Evolutionary conservation across 2,329 filamentous ascomycete genomes (phyloP), one percentile per base, ranked within the genome.

Genomic region (Nemania abortiva): DNA sequence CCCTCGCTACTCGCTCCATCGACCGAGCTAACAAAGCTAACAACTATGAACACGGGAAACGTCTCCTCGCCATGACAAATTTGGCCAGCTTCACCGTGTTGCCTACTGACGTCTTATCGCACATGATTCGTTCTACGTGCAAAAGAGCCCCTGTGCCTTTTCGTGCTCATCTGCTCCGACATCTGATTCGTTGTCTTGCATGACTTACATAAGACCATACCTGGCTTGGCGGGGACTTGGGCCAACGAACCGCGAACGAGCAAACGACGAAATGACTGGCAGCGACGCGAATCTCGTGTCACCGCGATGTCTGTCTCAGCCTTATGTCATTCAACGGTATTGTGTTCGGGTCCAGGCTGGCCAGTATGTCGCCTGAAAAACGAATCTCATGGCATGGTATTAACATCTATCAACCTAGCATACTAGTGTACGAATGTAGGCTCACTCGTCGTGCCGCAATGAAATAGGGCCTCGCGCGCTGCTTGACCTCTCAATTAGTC

Each of bases 191-290:
- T 22, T 29, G 29, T 50, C 20, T 52, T 56, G 13, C 10, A 22
- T 56, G 56, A 65, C 61, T 68, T 68, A 61, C 66, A 65, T 68
- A 68, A 65, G 66, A 68, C 13, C 22, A 52, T 34, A 9, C 31
- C 31, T 34, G 22, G 61, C 68, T 68, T 67, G 61, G 68, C 68
- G 57, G 60, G 59, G 27, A 64, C 53, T 18, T 29, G 24, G n/a
- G n/a, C n/a, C 31, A 34, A 34, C 31, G 31, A 34, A 27, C 52
- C 34, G 42, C 11, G 42, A 42, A 42, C 24, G 15, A 22, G 59
- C 45, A 24, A 34, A 34, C 45, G 42, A 34, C 42, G 29, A 49
- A 45, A 24, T n/a, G 54, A 64, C 39, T 58, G 47, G 29, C n/a
- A 45, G 56, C 37, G 29, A 59, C 22, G 13, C 15, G 34, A 57